Conservation (phyloP, 495 filamentous ascomycete species). For the Viridothelium virens region DNA sequence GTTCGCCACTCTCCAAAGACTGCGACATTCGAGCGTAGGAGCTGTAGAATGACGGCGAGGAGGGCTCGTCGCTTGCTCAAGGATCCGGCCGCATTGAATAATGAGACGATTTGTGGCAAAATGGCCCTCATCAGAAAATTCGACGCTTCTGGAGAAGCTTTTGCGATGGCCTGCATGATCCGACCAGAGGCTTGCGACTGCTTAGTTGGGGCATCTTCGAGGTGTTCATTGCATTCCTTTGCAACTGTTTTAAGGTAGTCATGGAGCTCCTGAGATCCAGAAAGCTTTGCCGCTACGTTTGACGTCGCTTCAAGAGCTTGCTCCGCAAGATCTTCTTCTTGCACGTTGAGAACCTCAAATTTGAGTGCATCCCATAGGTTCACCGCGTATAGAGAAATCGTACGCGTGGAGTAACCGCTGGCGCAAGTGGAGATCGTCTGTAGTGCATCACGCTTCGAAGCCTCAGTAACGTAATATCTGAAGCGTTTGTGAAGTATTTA, state of each 20-base stretch:
- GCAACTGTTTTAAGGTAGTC: conserved; percentile 56
- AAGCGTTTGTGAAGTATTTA: conserved; percentile 25
- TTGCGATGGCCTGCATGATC: conserved; percentile 51
- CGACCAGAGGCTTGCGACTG: conserved; percentile 62
- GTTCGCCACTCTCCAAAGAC: conserved; percentile 53
- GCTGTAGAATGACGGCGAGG: conserved; percentile 52
- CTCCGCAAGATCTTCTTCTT: conserved; percentile 62
- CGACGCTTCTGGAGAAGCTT: conserved; percentile 48
- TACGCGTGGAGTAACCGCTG: conserved; percentile 51
- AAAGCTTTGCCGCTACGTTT: conserved; percentile 51
- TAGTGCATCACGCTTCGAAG: conserved; percentile 56
- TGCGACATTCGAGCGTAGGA: conserved; percentile 50
- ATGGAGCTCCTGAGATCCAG: conserved; percentile 48
- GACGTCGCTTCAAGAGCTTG: conserved; percentile 49
- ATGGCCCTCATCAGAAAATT: conserved; percentile 48
- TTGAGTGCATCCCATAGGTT: conserved; percentile 69
- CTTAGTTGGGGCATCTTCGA: conserved; percentile 70
- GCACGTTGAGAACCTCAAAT: conserved; percentile 67
- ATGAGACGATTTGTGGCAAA: conserved; percentile 51
- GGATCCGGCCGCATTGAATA: conserved; percentile 57
- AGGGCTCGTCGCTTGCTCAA: conserved; percentile 62
- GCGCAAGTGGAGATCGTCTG: conserved; percentile 58
- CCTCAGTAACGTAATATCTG: conserved; percentile 28
- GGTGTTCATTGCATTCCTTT: conserved; percentile 63
- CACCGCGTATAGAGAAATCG: conserved; percentile 59